Evolutionary conservation across 139 green algal species (phyloP).

Genomic region (Haematococcus lacustris): DNA sequence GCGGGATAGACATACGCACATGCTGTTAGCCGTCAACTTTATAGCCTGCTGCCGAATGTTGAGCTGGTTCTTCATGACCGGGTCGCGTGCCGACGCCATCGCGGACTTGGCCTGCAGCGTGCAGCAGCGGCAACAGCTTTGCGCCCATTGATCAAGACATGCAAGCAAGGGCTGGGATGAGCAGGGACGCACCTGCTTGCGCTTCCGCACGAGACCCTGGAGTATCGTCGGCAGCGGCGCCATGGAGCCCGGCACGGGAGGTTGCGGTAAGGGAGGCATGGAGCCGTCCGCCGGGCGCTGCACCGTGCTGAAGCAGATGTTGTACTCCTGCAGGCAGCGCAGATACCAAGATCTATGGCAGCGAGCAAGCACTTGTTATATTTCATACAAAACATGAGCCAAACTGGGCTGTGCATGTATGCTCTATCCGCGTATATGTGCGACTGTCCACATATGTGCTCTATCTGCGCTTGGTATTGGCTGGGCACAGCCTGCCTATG

Average conservation of each 20-base stretch:
- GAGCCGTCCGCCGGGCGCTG: constrained; percentile 39
- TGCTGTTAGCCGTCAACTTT: constrained; percentile 92
- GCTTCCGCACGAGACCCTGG: constrained; percentile 63
- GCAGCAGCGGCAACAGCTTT: too few species aligned
- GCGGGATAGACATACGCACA: too few species aligned
- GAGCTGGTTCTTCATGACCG: constrained; percentile 73
- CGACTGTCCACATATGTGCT: too few species aligned
- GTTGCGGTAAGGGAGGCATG: constrained; percentile 28
- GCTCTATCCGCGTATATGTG: too few species aligned
- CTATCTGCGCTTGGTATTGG: too few species aligned
- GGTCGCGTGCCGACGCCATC: constrained; percentile 45
- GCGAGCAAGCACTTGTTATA: too few species aligned
- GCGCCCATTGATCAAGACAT: too few species aligned
- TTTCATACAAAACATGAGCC: too few species aligned
- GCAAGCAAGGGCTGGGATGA: too few species aligned
- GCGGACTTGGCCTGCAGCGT: constrained; percentile 66
- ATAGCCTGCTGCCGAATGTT: constrained; percentile 80
- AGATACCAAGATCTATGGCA: too few species aligned
- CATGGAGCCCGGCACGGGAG: constrained; percentile 26
- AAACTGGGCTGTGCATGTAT: too few species aligned
- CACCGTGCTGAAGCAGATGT: constrained; percentile 99
- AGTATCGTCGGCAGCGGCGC: constrained; percentile 69
- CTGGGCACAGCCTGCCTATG: too few species aligned
- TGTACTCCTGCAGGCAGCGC: constrained; percentile 87
- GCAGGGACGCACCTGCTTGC: constrained; percentile 64